Evolutionary conservation across 148 eudicot genomes (phyloP), one percentile per base, ranked within the genome.

Genomic region (Spergularia bocconei): DNA sequence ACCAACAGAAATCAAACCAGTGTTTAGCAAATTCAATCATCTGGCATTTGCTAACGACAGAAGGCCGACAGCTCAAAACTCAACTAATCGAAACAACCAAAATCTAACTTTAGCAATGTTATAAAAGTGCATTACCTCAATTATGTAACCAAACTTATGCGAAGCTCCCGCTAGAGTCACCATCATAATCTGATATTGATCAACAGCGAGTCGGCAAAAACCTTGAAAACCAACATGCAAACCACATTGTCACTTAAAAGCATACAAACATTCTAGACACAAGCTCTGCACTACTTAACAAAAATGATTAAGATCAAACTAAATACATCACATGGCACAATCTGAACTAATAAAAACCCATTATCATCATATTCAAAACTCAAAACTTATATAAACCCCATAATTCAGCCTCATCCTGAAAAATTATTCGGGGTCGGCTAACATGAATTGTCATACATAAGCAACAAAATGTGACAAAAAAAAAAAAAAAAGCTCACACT

Each of bases 151-250:
- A 79, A 90, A 87, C 79, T 85, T 88, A 78, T 70, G 80, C 87
- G 92, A 80, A 66, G 96, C 96, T 72, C 80, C 77, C 39, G 87
- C 90, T 61, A 95, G 83, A 71, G 92, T 92, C 56, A 78, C 85
- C 97, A 92, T 95, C 61, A 86, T 85, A 85, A 95, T 85, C 80
- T 95, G 97, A 76, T 89, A 84, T 69, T 85, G 85, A 87, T 90
- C 96, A 76, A 88, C 81, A 76, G 71, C 83, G 33, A 95, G 85
- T 95, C 89, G 70, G 86, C 91, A 77, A 95, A 92, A 70, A 90
- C 92, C 98, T 95, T 79, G 67, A 83, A 76, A 29, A 29, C 33
- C 75, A 44, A 53, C 58, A 81, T 50, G 63, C 73, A 82, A 60
- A 77, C 68, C 85, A 82, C 72, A 82, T 70, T 76, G 72, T 71